These are phyloP conservation scores for Perkinsus olseni DNA, from an alignment of 169 alveolate genomes.

Conservation along the genomic window DNA sequence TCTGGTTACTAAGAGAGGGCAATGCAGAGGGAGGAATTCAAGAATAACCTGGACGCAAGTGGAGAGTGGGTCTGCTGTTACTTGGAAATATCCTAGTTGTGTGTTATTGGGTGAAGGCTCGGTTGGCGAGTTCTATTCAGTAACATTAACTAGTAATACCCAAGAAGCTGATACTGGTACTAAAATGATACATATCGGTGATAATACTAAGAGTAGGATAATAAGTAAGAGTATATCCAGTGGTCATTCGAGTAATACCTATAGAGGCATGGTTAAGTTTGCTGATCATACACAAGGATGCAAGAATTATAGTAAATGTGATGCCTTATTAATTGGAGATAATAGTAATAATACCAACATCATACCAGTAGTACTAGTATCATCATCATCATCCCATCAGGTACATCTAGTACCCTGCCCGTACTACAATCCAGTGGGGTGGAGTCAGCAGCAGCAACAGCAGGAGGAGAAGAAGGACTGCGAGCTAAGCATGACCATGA, in stretches of 20 bases:
- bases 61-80: conserved; percentile 21
- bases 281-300: background rate
- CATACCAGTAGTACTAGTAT: background rate
- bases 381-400: background rate
- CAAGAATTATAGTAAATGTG: conserved; percentile 12
- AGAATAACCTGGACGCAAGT: conserved; percentile 16
- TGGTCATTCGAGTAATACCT: background rate
- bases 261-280: conserved; percentile 12
- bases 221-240: conserved; percentile 26
- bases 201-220: conserved; percentile 10
- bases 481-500: no score
- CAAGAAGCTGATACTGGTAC: conserved; percentile 32
- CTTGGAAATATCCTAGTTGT: conserved; percentile 27
- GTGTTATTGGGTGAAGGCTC: conserved; percentile 13
- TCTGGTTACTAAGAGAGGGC: conserved; percentile 31
- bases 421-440: no score
- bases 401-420: background rate
- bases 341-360: background rate
- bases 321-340: conserved; percentile 13
- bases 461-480: no score
- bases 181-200: conserved; percentile 24
- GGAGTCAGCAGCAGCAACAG: no score
- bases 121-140: conserved; percentile 15
- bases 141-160: conserved; percentile 4
- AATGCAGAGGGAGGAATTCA: background rate